Percentiles rank a stretch among this genome's conserved stretches.
Evolutionary conservation across 768 basidiomycete species (phyloP).

Genomic region (Phanerochaete sordida): DNA sequence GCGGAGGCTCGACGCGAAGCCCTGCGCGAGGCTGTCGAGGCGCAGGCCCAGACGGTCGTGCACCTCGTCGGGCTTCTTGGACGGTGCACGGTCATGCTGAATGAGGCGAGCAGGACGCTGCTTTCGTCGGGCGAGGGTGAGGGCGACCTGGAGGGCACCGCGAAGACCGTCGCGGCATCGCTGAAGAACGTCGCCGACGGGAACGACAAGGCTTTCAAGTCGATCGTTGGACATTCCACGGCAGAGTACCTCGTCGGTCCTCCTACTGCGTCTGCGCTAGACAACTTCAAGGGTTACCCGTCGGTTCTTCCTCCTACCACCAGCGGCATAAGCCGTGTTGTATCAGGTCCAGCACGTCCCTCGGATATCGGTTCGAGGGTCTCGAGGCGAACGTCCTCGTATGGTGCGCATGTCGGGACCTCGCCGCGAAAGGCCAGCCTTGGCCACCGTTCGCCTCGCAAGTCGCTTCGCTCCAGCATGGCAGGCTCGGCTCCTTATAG

Average conservation of each 20-base stretch:
- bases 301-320: conserved; percentile 30
- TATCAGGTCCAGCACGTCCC: conserved; percentile 44
- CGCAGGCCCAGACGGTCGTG: conserved; percentile 66
- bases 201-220: conserved; percentile 68
- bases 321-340: conserved; percentile 38
- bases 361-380: conserved; percentile 34
- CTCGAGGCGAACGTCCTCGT: conserved; percentile 44
- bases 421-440: conserved; percentile 32
- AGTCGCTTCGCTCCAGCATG: conserved; percentile 66
- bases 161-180: conserved; percentile 46
- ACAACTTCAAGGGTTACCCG: conserved; percentile 50
- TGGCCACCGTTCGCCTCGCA: conserved; percentile 52
- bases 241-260: conserved; percentile 49
- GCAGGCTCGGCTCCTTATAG: conserved; percentile 52
- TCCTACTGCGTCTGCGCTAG: conserved; percentile 28
- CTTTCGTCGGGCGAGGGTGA: conserved; percentile 35
- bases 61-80: conserved; percentile 79
- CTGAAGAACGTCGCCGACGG: conserved; percentile 55
- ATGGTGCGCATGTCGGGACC: conserved; percentile 33
- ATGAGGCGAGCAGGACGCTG: conserved; percentile 49
- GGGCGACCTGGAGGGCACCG: conserved; percentile 33
- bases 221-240: conserved; percentile 64
- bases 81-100: conserved; percentile 69
- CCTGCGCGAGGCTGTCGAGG: conserved; percentile 55
- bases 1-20: conserved; percentile 64